Evolutionary conservation across 345 rosid species (phyloP).

Genomic region (Eucalyptus tenuipes): DNA sequence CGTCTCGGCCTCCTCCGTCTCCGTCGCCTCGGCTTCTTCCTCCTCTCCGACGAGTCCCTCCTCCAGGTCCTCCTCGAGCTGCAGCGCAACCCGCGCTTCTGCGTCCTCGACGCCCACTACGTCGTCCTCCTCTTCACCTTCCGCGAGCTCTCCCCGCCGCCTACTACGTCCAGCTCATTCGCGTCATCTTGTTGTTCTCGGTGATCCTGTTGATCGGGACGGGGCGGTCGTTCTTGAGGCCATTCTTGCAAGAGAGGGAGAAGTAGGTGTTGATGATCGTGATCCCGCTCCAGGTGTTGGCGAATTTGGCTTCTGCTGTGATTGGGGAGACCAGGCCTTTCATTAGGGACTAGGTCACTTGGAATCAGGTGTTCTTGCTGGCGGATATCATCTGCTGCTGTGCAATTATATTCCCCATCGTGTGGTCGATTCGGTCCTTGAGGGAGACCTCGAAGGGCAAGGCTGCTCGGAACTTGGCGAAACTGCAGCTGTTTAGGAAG

Average conservation of each 20-base stretch:
- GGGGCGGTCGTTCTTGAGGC: constrained; percentile 89
- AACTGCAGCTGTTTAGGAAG: constrained; percentile 73
- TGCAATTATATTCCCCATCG: constrained; percentile 84
- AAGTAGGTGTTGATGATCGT: constrained; percentile 87
- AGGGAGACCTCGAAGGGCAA: constrained; percentile 80
- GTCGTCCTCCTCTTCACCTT: constrained; percentile 49
- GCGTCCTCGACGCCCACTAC: constrained; percentile 73
- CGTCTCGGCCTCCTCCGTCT: constrained; percentile 45
- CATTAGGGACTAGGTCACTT: constrained; percentile 75
- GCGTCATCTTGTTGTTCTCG: constrained; percentile 64
- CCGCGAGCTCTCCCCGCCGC: too few species aligned
- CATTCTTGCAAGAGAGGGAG: constrained; percentile 79
- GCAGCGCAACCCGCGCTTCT: constrained; percentile 60
- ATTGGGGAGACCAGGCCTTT: constrained; percentile 89
- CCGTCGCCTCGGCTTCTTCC: constrained; percentile 86
- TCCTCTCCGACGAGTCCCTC: constrained; percentile 75
- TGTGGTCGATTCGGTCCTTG: constrained; percentile 75
- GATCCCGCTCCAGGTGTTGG: constrained; percentile 78
- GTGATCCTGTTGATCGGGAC: constrained; percentile 86
- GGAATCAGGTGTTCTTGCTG: constrained; percentile 79
- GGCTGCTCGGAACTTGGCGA: constrained; percentile 73
- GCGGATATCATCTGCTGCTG: constrained; percentile 86
- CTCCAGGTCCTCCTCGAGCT: constrained; percentile 81
- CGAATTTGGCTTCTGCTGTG: constrained; percentile 71
- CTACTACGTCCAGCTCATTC: too few species aligned